Base-by-base conservation (phyloP, 1,139 yeast species). In the Lodderomyces jiufengensis region DNA sequence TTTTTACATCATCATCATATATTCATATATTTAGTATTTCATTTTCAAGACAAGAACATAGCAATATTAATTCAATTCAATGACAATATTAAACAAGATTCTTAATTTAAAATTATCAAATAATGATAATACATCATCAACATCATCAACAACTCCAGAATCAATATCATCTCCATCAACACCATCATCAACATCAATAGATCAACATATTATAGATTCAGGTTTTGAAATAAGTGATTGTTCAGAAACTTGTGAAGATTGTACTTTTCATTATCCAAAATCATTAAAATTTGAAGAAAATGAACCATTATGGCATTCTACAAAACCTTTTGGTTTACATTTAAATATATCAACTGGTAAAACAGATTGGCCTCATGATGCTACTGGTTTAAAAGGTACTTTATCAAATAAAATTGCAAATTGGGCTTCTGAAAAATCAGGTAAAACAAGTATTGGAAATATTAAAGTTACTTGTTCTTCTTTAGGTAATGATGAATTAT, bases 291-390 rank as follows among this genome's bases (percentile, higher is more conserved):
- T 82, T 24, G 75, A 63, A 7, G 51, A 49, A 26, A 63, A 22
- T 12, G 59, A 51, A 5, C 71, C 78, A 5, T 66, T 92, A 25
- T 87, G 84, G 77, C 79, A 84, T 39, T 69, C 88, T 3, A 79
- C 95, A 1, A 73, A 73, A 45, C 79, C 84, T 2, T 79, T 78
- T 40, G 82, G 79, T 5, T 52, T 83, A 15, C 97, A 90, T 48
- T 63, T 87, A 23, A 59, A 88, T 13, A 80, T 90, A 0, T 81
- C 95, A 2, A 87, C 97, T 0, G 95, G 94, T 10, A 79, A 80
- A 48, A 56, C 76, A 1, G 95, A 92, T 59, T 92, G 98, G 97
- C 65, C 61, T 5, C 94, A 78, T 44, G 84, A 84, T 52, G 87
- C 95, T 9, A 61, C 73, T 8, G 82, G 76, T 32, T 73, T 63